Conservation (phyloP, 2,329 filamentous ascomycete genomes). For the Leptographium wingfieldii region DNA sequence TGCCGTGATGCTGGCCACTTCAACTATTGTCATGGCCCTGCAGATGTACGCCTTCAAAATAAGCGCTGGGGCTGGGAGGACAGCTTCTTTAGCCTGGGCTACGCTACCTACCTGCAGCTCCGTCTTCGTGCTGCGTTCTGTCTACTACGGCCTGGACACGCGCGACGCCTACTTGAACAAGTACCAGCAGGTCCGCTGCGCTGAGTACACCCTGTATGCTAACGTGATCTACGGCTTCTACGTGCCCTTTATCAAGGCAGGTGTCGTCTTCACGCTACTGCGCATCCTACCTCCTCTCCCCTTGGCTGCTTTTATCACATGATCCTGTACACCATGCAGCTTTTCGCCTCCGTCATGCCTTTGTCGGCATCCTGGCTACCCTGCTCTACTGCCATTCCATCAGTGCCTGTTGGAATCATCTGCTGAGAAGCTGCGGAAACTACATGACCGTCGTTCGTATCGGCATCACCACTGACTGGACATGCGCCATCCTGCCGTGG, state of each 20-base stretch:
- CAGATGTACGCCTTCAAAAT: neutral
- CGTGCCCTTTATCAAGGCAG: too few relatives aligned
- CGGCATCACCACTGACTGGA: slow-evolving; percentile 5
- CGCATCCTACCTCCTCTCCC: too few relatives aligned
- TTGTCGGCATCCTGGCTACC: slow-evolving; percentile 10
- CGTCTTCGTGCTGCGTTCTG: slow-evolving; percentile 2
- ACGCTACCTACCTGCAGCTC: slow-evolving; percentile 3
- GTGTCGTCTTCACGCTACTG: too few relatives aligned
- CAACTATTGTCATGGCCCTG: slow-evolving; percentile 3
- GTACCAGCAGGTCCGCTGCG: slow-evolving; percentile 4
- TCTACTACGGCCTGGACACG: slow-evolving; percentile 9
- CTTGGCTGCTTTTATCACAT: too few relatives aligned
- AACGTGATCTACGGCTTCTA: too few relatives aligned
- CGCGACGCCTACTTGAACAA: slow-evolving; percentile 5
- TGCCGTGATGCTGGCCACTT: neutral
- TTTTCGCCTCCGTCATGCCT: neutral
- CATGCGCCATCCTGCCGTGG: slow-evolving; percentile 8
- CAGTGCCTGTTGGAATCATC: slow-evolving; percentile 10
- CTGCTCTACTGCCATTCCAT: slow-evolving; percentile 10
- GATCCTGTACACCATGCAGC: too few relatives aligned
- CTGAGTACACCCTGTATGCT: slow-evolving; percentile 4
- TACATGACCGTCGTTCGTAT: slow-evolving; percentile 8
- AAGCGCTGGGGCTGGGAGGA: slow-evolving; percentile 5
- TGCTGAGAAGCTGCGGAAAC: slow-evolving; percentile 9
- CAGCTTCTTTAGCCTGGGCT: neutral